These are phyloP conservation scores for Blepharisma japonicum DNA, from an alignment of 73 alveolate species.

Conservation along the genomic window DNA sequence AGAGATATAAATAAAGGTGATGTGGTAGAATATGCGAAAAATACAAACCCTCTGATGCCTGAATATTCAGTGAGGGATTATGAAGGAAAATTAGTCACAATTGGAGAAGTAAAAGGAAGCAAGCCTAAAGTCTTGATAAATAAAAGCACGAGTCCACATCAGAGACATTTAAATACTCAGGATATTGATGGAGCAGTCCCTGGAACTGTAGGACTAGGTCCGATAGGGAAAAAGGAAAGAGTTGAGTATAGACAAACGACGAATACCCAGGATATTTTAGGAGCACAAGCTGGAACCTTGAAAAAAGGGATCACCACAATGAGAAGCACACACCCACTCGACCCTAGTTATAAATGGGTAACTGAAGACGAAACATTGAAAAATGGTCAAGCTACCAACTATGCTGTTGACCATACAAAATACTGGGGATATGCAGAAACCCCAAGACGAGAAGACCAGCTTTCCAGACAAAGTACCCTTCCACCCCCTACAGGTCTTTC, in stretches of 20 bases:
- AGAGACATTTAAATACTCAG: slow-evolving; percentile 37
- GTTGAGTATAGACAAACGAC: slow-evolving; percentile 48
- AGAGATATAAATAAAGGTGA: slow-evolving; percentile 50
- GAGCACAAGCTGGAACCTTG: slow-evolving; percentile 84
- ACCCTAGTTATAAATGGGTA: slow-evolving; percentile 52
- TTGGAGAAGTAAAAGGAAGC: slow-evolving; percentile 62
- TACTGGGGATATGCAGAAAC: slow-evolving; percentile 21
- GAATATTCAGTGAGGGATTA: slow-evolving; percentile 54
- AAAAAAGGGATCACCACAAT: slow-evolving; percentile 80
- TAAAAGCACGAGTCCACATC: slow-evolving; percentile 30
- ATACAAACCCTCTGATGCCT: slow-evolving; percentile 83
- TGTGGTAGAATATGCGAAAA: slow-evolving; percentile 38
- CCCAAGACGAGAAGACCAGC: not conserved
- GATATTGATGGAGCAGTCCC: slow-evolving; percentile 69
- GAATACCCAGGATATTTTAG: slow-evolving; percentile 67
- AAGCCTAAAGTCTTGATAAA: slow-evolving; percentile 35
- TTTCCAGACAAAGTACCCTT: not conserved
- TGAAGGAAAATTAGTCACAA: slow-evolving; percentile 40
- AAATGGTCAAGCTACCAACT: not conserved
- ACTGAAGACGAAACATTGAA: not conserved
- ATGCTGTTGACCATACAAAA: not conserved
- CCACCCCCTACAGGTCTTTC: not conserved
- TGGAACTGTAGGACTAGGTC: slow-evolving; percentile 51
- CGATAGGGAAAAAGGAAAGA: slow-evolving; percentile 65
- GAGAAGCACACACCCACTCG: slow-evolving; percentile 67